Conservation (phyloP, 2,329 filamentous ascomycete species). For the Ascocoryne sarcoides region DNA sequence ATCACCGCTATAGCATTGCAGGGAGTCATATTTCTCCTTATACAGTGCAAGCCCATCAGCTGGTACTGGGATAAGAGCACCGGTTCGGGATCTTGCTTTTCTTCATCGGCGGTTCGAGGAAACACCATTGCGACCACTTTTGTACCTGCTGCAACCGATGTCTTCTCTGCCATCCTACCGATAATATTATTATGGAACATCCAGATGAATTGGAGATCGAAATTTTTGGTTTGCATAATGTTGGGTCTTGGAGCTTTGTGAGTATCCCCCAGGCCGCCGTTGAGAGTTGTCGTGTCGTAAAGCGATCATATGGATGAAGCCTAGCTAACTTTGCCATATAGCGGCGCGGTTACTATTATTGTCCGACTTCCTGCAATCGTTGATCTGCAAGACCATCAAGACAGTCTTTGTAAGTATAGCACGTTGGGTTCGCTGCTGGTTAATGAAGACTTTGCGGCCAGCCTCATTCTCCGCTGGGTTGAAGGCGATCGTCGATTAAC, state of each 20-base stretch:
- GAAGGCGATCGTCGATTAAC: not conserved
- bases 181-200: slow-evolving; percentile 2
- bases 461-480: slow-evolving; percentile 1
- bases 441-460: not conserved
- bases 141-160: not conserved
- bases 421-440: not conserved
- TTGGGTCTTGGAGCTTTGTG: not conserved
- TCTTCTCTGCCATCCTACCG: slow-evolving; percentile 1
- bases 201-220: slow-evolving; percentile 2
- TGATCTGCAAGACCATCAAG: slow-evolving; percentile 1
- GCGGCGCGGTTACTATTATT: slow-evolving; percentile 1
- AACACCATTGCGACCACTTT: slow-evolving; percentile 2
- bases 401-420: slow-evolving; percentile 2
- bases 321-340: slow-evolving; percentile 2
- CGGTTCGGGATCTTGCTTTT: slow-evolving; percentile 1
- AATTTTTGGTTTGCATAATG: slow-evolving; percentile 2
- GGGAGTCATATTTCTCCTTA: slow-evolving; percentile 1
- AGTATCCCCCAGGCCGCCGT: not conserved
- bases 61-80: slow-evolving; percentile 1
- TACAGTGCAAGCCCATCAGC: slow-evolving; percentile 1
- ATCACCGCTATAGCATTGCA: not conserved
- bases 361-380: slow-evolving; percentile 2
- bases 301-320: not conserved
- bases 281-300: not conserved
- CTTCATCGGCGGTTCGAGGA: slow-evolving; percentile 1